Percentiles rank a stretch among this genome's conserved stretches.
These are phyloP conservation scores for Physaria fendleri DNA, from an alignment of 345 rosid genomes.

Conservation along the genomic window DNA sequence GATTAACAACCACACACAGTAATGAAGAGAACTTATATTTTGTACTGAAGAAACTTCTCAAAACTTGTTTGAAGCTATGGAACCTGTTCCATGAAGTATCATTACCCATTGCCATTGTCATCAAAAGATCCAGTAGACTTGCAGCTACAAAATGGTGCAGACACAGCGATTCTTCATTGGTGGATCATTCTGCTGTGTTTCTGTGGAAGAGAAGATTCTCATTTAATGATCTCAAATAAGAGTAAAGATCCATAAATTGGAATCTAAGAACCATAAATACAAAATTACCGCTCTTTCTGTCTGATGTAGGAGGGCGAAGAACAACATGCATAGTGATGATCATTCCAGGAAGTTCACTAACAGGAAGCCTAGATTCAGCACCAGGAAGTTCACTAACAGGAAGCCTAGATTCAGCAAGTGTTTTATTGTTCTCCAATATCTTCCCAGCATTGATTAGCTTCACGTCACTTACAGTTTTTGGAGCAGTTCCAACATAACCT, in stretches of 20 bases:
- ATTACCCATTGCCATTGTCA: constrained; percentile 12
- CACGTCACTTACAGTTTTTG: constrained; percentile 50
- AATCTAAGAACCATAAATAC: neutral
- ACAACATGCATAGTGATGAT: constrained; percentile 82
- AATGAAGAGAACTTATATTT: constrained; percentile 15
- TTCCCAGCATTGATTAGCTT: constrained; percentile 79
- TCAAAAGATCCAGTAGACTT: constrained; percentile 13
- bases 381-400: constrained; percentile 59
- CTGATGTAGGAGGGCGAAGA: constrained; percentile 56
- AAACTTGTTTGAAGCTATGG: constrained; percentile 8
- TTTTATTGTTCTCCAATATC: constrained; percentile 63
- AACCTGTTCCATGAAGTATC: constrained; percentile 19
- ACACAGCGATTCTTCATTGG: constrained; percentile 41
- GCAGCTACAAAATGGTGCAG: constrained; percentile 63
- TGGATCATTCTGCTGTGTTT: constrained; percentile 42
- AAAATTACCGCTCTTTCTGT: constrained; percentile 50
- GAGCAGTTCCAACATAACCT: constrained; percentile 29
- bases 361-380: too few relatives aligned
- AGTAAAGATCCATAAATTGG: neutral
- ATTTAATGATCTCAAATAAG: neutral
- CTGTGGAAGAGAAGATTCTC: constrained; percentile 27
- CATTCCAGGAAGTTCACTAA: constrained; percentile 57
- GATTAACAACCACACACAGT: too few relatives aligned
- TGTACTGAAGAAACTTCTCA: constrained; percentile 23
- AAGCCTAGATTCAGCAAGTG: constrained; percentile 62